Evolutionary conservation across 1,284 basidiomycete genomes (phyloP).

Genomic region (Apiotrichum sp.): DNA sequence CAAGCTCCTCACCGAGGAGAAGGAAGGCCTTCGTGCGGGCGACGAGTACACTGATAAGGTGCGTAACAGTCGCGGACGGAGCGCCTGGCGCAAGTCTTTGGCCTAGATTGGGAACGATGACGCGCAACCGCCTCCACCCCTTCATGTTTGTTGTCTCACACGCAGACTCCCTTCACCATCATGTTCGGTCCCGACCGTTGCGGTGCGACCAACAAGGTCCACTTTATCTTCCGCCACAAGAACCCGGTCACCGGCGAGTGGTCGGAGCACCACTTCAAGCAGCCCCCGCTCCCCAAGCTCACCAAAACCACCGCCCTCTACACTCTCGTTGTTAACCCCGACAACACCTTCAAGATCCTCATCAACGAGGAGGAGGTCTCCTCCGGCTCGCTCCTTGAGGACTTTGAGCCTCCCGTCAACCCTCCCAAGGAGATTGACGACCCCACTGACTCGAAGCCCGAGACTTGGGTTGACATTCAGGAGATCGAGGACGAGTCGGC

Average conservation of each 20-base stretch:
- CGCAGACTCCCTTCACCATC: slow-evolving; percentile 83
- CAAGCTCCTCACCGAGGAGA: slow-evolving; percentile 69
- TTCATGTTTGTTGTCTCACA: no score
- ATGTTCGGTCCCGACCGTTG: slow-evolving; percentile 78
- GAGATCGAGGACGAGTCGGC: slow-evolving; percentile 81
- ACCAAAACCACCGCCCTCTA: slow-evolving; percentile 86
- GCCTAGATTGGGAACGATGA: no score
- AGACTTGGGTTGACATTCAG: slow-evolving; percentile 85
- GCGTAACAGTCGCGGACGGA: no score
- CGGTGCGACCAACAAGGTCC: slow-evolving; percentile 57
- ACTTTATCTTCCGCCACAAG: slow-evolving; percentile 97
- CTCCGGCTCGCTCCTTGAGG: slow-evolving; percentile 80
- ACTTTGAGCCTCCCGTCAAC: slow-evolving; percentile 94
- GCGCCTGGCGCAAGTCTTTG: no score
- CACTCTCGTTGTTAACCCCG: slow-evolving; percentile 87
- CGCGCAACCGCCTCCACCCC: no score
- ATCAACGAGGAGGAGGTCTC: slow-evolving; percentile 81
- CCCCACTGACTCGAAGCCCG: slow-evolving; percentile 82
- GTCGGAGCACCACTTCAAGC: slow-evolving; percentile 93
- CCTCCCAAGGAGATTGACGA: slow-evolving; percentile 87
- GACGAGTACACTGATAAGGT: slow-evolving; percentile 86
- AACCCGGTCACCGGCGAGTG: slow-evolving; percentile 83
- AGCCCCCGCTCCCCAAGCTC: slow-evolving; percentile 76
- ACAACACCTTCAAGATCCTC: slow-evolving; percentile 89
- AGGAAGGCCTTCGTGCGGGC: slow-evolving; percentile 80